Evolutionary conservation across 768 basidiomycete genomes (phyloP).

Genomic region (Ramaria sp.): DNA sequence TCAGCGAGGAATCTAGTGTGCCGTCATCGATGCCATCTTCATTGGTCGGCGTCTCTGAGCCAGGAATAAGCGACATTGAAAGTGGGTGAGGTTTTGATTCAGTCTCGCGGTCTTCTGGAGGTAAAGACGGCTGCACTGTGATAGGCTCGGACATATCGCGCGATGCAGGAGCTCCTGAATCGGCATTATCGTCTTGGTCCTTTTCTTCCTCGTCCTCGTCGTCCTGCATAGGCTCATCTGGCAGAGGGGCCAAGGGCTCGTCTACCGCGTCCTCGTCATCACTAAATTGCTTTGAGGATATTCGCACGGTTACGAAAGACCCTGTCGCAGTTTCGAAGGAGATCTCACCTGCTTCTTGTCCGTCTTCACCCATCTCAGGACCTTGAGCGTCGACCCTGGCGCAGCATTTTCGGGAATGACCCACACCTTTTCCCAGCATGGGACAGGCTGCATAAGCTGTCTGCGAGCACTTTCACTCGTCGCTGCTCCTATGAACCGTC

Average conservation of each 20-base stretch:
- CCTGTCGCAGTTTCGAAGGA: neutral
- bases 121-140: conserved; percentile 19
- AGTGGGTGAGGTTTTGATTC: conserved; percentile 58
- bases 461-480: conserved; percentile 73
- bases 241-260: conserved; percentile 71
- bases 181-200: conserved; percentile 49
- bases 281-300: conserved; percentile 59
- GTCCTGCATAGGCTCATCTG: conserved; percentile 47
- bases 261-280: conserved; percentile 76
- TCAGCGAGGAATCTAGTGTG: conserved; percentile 41
- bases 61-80: conserved; percentile 41
- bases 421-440: conserved; percentile 78
- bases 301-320: conserved; percentile 1
- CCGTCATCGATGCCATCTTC: conserved; percentile 21
- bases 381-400: conserved; percentile 47
- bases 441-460: conserved; percentile 84
- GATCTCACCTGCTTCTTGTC: conserved; percentile 60
- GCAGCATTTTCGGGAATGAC: conserved; percentile 43
- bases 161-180: conserved; percentile 27
- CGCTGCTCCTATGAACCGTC: conserved; percentile 47
- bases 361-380: conserved; percentile 72
- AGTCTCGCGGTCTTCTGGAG: conserved; percentile 36
- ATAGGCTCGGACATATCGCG: conserved; percentile 28
- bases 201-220: conserved; percentile 69
- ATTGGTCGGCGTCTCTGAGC: conserved; percentile 25